Percentiles rank a stretch among this genome's conserved stretches.
Evolutionary conservation across 163 green algal genomes (phyloP).

Genomic region (Chlorella variabilis): DNA sequence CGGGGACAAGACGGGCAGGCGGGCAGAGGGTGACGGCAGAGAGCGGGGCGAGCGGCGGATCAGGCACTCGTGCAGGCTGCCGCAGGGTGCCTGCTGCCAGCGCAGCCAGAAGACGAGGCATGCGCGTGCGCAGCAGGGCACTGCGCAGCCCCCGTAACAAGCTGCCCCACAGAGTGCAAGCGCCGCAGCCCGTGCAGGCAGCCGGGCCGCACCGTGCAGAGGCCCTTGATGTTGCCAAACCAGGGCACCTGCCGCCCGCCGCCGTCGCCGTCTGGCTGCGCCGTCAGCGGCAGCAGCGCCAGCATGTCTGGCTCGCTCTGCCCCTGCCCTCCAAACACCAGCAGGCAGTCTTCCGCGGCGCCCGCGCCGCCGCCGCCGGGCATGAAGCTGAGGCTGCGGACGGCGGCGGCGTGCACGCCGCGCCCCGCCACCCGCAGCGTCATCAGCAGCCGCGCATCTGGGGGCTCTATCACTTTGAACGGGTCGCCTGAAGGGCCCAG

Average conservation of each 20-base stretch:
- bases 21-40: too few relatives aligned
- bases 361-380: constrained; percentile 24
- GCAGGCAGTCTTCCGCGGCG: constrained; percentile 49
- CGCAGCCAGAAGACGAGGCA: too few relatives aligned
- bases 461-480: constrained; percentile 2
- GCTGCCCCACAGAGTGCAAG: background rate
- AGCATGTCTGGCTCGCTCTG: constrained; percentile 64
- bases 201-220: constrained; percentile 40
- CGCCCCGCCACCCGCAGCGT: constrained; percentile 41
- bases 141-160: too few relatives aligned
- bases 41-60: too few relatives aligned
- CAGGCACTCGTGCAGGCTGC: background rate
- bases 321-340: constrained; percentile 70
- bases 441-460: constrained; percentile 43
- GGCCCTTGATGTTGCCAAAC: constrained; percentile 67
- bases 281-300: constrained; percentile 58
- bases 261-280: constrained; percentile 2
- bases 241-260: constrained; percentile 58
- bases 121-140: too few relatives aligned
- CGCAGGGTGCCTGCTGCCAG: background rate
- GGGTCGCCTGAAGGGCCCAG: constrained; percentile 14
- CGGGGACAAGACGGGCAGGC: too few relatives aligned
- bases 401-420: constrained; percentile 21
- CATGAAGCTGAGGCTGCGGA: constrained; percentile 56
- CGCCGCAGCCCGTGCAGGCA: background rate